Percentiles rank a stretch among this genome's conserved stretches.
Evolutionary conservation across 352 stramenopile species (phyloP).

Genomic region (Saprolegnia diclina): DNA sequence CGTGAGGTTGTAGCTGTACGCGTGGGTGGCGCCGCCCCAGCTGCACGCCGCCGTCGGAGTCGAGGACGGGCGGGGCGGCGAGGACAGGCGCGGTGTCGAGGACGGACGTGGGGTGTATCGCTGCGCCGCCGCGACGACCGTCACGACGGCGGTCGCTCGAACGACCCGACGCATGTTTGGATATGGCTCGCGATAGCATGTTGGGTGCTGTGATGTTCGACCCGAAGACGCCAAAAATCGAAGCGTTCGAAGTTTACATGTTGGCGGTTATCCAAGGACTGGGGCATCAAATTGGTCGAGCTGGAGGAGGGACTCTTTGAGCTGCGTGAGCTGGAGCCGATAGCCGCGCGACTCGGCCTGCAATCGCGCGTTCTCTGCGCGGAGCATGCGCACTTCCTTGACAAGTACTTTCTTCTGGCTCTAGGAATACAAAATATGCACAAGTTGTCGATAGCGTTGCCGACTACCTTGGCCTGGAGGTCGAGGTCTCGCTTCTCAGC

Average conservation of each 20-base stretch:
- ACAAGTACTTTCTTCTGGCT: slow-evolving; percentile 77
- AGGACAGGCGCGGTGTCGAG: too few species aligned
- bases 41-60: neutral
- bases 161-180: too few species aligned
- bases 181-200: too few species aligned
- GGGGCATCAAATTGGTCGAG: slow-evolving; percentile 35
- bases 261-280: neutral
- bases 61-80: too few species aligned
- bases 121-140: too few species aligned
- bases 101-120: too few species aligned
- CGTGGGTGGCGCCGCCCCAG: neutral
- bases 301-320: slow-evolving; percentile 65
- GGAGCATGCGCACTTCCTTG: slow-evolving; percentile 68
- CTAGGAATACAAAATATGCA: slow-evolving; percentile 20
- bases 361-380: slow-evolving; percentile 61
- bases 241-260: neutral
- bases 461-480: slow-evolving; percentile 32
- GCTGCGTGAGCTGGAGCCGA: slow-evolving; percentile 67
- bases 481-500: slow-evolving; percentile 76
- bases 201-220: too few species aligned
- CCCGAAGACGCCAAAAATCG: neutral
- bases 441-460: neutral
- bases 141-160: too few species aligned
- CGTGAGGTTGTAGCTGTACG: neutral
- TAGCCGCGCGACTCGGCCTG: slow-evolving; percentile 59